These are phyloP conservation scores for Xylaria sp. DNA, from an alignment of 2,329 filamentous ascomycete genomes.

Conservation along the genomic window DNA sequence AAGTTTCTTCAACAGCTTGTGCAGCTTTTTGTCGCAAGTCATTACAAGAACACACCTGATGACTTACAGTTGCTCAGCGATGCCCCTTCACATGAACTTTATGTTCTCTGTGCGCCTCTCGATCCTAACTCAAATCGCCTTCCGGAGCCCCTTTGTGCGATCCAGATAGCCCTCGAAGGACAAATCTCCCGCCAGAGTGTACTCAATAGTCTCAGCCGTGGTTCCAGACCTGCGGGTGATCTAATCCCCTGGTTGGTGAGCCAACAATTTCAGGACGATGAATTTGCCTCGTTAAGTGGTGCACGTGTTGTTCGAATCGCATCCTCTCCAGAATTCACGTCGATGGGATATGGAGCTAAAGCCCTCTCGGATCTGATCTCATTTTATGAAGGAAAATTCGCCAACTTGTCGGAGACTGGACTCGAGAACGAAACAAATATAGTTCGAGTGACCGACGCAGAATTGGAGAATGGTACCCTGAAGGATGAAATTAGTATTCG, in stretches of 20 bases:
- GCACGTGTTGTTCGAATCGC: conserved; percentile 94
- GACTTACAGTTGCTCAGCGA: conserved; percentile 99
- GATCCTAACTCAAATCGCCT: conserved; percentile 76
- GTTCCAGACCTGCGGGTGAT: conserved; percentile 89
- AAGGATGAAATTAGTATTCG: conserved; percentile 89
- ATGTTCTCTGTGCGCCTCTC: conserved; percentile 89
- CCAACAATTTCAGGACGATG: conserved; percentile 97
- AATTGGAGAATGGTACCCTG: conserved; percentile 79
- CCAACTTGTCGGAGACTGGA: conserved; percentile 78
- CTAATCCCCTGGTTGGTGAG: conserved; percentile 97
- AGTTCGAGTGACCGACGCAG: conserved; percentile 81
- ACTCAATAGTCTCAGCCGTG: conserved; percentile 86
- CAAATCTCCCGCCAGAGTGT: conserved; percentile 95
- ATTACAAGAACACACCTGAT: conserved; percentile 97
- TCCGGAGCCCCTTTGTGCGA: conserved; percentile 92
- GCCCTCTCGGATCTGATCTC: conserved; percentile 88
- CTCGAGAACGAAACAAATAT: conserved; percentile 69
- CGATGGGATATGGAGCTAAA: conserved; percentile 92
- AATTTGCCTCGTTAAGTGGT: conserved; percentile 92
- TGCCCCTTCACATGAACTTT: conserved; percentile 94
- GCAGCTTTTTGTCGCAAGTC: conserved; percentile 92
- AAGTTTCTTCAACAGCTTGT: conserved; percentile 99
- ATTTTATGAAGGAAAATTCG: conserved; percentile 95
- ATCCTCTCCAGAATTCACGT: conserved; percentile 91
- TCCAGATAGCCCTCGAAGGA: conserved; percentile 94